Conservation (phyloP, 768 basidiomycete species). For the Lactifluus echinatus region DNA sequence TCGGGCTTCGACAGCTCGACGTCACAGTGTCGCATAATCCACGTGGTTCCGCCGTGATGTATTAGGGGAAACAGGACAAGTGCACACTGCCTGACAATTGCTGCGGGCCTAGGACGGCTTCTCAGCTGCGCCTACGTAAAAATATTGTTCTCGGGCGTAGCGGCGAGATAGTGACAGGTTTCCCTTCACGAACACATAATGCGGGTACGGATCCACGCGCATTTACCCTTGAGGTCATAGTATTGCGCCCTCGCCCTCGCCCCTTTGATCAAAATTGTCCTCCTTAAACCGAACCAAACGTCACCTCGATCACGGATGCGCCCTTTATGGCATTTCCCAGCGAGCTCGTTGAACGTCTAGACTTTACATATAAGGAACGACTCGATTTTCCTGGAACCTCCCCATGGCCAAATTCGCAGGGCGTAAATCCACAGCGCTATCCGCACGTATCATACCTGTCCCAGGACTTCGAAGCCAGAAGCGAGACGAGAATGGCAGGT, state of each 20-base stretch:
- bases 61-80: neutral
- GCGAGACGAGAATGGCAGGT: constrained; percentile 8
- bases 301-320: constrained; percentile 1
- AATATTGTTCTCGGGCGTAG: neutral
- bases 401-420: neutral
- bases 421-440: neutral
- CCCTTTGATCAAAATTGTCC: neutral
- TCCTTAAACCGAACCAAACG: constrained; percentile 4
- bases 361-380: neutral
- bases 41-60: neutral
- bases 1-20: neutral
- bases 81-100: neutral
- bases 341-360: neutral
- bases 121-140: neutral
- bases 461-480: neutral
- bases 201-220: neutral
- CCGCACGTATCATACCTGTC: neutral
- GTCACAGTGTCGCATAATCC: neutral
- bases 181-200: neutral
- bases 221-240: neutral
- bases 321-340: neutral
- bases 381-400: neutral
- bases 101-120: constrained; percentile 3
- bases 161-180: neutral
- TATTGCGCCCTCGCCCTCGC: neutral